Evolutionary conservation across 2,329 filamentous ascomycete genomes (phyloP).

Genomic region (Huntiella savannae): DNA sequence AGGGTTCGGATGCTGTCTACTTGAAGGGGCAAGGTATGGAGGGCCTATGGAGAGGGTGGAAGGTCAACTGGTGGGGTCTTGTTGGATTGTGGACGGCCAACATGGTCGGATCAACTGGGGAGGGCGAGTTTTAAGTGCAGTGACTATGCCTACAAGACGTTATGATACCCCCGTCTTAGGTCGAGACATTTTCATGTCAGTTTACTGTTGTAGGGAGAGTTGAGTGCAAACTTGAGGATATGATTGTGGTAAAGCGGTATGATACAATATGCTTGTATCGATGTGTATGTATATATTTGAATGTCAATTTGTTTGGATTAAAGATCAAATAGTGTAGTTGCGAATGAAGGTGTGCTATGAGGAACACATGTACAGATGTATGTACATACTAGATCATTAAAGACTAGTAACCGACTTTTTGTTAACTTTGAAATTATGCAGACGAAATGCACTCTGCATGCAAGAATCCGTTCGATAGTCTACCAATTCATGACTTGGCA

Average conservation of each 20-base stretch:
- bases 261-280: background rate
- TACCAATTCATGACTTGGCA: too few relatives aligned
- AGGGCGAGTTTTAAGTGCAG: conserved; percentile 35
- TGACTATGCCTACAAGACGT: background rate
- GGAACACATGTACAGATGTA: too few relatives aligned
- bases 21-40: conserved; percentile 47
- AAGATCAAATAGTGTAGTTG: too few relatives aligned
- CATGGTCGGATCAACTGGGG: conserved; percentile 40
- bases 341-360: too few relatives aligned
- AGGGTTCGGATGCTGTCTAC: conserved; percentile 24
- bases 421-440: too few relatives aligned
- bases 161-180: conserved; percentile 1
- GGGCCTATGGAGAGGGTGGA: conserved; percentile 56
- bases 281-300: background rate
- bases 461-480: too few relatives aligned
- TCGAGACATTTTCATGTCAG: background rate
- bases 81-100: conserved; percentile 56
- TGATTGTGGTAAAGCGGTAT: too few relatives aligned
- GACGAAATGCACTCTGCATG: too few relatives aligned
- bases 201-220: too few relatives aligned
- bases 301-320: background rate
- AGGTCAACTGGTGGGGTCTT: conserved; percentile 59
- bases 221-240: too few relatives aligned
- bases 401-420: too few relatives aligned
- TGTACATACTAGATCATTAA: too few relatives aligned